These are phyloP conservation scores for Backusella psychrophila DNA, from an alignment of 192 early-diverging fungal species.

Conservation along the genomic window DNA sequence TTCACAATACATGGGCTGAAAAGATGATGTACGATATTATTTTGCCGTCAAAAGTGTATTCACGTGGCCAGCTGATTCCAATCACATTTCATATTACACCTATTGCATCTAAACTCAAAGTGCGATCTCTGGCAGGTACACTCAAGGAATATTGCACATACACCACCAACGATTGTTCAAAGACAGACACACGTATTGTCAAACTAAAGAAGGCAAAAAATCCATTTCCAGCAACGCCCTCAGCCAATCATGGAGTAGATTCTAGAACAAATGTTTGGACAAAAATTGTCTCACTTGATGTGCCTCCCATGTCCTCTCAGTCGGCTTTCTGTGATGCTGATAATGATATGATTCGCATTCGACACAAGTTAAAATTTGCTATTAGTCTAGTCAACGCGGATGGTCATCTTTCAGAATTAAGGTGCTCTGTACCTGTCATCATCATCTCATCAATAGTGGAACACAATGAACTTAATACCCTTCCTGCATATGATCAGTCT, in stretches of 20 bases:
- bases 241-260: background rate
- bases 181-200: conserved; percentile 24
- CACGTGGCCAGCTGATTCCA: conserved; percentile 52
- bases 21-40: conserved; percentile 58
- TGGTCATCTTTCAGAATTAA: conserved; percentile 36
- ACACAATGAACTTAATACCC: conserved; percentile 23
- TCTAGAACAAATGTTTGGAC: background rate
- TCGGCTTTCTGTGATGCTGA: conserved; percentile 34
- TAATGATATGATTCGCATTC: conserved; percentile 38
- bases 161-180: conserved; percentile 25
- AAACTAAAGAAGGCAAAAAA: background rate
- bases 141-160: conserved; percentile 61
- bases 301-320: conserved; percentile 18
- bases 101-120: conserved; percentile 42
- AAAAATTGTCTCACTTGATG: background rate
- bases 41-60: conserved; percentile 50
- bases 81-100: conserved; percentile 49
- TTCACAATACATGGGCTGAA: conserved; percentile 56
- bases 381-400: conserved; percentile 31
- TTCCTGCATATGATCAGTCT: conserved; percentile 31
- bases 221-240: background rate
- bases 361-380: conserved; percentile 39
- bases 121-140: conserved; percentile 40
- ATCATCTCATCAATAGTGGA: conserved; percentile 26
- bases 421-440: conserved; percentile 35